Percentiles rank a stretch among this genome's conserved stretches.
phyloP scores from a whole-genome alignment of 73 alveolate genomes.

The Loxodes magnus region DNA sequence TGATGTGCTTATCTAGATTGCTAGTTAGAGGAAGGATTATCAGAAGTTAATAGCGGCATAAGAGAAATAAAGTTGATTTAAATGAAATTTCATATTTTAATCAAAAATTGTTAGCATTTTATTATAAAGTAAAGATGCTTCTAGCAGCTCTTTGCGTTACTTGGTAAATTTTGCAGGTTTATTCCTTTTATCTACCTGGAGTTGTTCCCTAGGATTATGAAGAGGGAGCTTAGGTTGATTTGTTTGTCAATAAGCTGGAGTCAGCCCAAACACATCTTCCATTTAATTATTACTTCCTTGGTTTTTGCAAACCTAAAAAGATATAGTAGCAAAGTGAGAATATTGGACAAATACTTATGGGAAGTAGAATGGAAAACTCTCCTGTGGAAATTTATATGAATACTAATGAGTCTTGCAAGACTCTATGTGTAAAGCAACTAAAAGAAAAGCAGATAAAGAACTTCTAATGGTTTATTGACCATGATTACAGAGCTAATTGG shows the following conservation, averaged over 20 bases:
- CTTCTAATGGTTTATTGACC: constrained; percentile 30
- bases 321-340: constrained; percentile 11
- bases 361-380: constrained; percentile 15
- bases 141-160: too few species aligned
- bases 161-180: too few species aligned
- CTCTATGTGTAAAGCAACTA: constrained; percentile 5
- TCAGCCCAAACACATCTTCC: constrained; percentile 9
- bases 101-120: too few species aligned
- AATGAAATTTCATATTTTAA: too few species aligned
- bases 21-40: too few species aligned
- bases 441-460: background rate
- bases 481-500: constrained; percentile 32
- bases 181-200: constrained; percentile 9
- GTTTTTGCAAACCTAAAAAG: constrained; percentile 8
- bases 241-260: constrained; percentile 8
- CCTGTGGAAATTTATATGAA: constrained; percentile 13
- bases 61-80: too few species aligned
- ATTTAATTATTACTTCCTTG: constrained; percentile 12
- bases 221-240: background rate
- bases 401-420: constrained; percentile 4
- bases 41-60: too few species aligned
- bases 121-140: too few species aligned
- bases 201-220: background rate
- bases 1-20: too few species aligned
- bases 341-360: constrained; percentile 21